Evolutionary conservation across 2,329 filamentous ascomycete genomes (phyloP).

Genomic region (Penicillium sp.): DNA sequence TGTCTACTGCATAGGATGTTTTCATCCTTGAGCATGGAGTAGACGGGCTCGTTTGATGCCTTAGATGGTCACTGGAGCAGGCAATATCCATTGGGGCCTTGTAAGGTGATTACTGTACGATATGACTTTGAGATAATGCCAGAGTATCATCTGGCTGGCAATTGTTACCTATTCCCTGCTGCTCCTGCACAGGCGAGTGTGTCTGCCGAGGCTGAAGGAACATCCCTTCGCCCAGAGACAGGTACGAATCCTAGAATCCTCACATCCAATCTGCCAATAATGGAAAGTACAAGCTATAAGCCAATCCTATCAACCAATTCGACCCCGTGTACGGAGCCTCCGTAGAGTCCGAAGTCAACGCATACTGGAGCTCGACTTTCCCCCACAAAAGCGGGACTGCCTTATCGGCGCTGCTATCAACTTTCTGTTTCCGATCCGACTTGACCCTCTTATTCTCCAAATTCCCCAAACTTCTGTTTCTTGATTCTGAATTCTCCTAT

Average conservation of each 20-base stretch:
- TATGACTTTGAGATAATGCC: not conserved
- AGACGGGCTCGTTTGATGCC: not conserved
- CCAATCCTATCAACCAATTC: not conserved
- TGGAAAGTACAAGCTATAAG: not conserved
- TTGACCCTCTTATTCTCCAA: not conserved
- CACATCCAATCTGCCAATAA: too few relatives aligned
- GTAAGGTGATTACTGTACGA: not conserved
- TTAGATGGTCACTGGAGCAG: not conserved
- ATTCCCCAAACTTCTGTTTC: not conserved
- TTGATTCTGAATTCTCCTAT: not conserved
- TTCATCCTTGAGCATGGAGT: not conserved
- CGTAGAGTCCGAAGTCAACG: not conserved
- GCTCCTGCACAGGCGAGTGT: not conserved
- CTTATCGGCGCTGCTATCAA: constrained; percentile 11
- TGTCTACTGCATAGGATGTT: not conserved
- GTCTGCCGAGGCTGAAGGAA: not conserved
- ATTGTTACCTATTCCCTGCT: not conserved
- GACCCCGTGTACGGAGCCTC: not conserved
- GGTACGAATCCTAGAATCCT: not conserved
- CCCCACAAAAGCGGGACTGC: constrained; percentile 6
- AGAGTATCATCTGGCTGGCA: not conserved
- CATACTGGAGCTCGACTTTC: not conserved
- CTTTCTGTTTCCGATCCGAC: not conserved
- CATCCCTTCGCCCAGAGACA: not conserved
- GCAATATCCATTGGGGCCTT: not conserved